Percentiles rank a stretch among this genome's conserved stretches.
Conservation (phyloP, 2,329 filamentous ascomycete genomes). For the Penicillium sp. region DNA sequence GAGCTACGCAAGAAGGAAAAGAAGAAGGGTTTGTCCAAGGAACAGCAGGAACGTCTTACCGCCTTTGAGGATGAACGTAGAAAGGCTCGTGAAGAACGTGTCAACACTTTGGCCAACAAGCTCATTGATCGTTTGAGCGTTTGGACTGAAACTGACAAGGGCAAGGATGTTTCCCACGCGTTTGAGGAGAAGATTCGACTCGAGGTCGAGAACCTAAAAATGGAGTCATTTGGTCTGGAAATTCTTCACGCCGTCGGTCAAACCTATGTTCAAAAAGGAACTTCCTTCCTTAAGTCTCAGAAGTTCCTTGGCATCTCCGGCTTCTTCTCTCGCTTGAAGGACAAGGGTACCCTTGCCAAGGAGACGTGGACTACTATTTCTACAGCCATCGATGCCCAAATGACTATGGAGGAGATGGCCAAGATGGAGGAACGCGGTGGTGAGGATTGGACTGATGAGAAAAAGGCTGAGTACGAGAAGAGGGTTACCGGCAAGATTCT, state of each 20-base stretch:
- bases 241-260: slow-evolving; percentile 92
- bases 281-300: slow-evolving; percentile 85
- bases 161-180: slow-evolving; percentile 74
- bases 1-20: slow-evolving; percentile 77
- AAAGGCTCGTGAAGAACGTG: slow-evolving; percentile 81
- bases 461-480: slow-evolving; percentile 91
- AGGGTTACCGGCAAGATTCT: slow-evolving; percentile 97
- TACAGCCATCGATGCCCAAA: slow-evolving; percentile 92
- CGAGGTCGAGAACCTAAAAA: slow-evolving; percentile 97
- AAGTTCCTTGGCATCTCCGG: slow-evolving; percentile 95
- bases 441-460: slow-evolving; percentile 98
- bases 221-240: slow-evolving; percentile 97
- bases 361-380: slow-evolving; percentile 98
- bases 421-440: slow-evolving; percentile 91
- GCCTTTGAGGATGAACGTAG: slow-evolving; percentile 86
- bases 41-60: slow-evolving; percentile 87
- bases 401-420: slow-evolving; percentile 99
- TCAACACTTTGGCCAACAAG: slow-evolving; percentile 79
- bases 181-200: slow-evolving; percentile 94
- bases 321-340: slow-evolving; percentile 90
- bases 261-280: slow-evolving; percentile 85
- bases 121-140: slow-evolving; percentile 85
- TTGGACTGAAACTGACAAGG: slow-evolving; percentile 97
- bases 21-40: slow-evolving; percentile 85
- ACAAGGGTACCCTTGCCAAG: slow-evolving; percentile 95